Percentiles rank a stretch among this genome's conserved stretches.
Evolutionary conservation across 2,329 filamentous ascomycete species (phyloP).

Genomic region (Diaporthe aspalathi): DNA sequence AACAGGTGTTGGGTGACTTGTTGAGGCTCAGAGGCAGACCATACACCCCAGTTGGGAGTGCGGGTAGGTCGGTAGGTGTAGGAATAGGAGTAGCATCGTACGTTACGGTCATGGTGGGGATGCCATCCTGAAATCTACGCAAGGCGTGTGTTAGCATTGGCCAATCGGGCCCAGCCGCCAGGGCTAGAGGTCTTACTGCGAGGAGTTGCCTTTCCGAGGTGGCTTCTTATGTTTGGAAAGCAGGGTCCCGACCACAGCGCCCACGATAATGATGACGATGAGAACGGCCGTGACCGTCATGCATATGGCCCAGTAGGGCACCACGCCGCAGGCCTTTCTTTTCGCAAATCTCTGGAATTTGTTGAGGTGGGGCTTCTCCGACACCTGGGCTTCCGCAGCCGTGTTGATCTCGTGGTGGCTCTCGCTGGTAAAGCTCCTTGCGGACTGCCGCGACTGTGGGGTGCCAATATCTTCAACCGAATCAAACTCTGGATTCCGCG

Average conservation of each 20-base stretch:
- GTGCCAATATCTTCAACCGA: constrained; percentile 66
- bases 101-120: constrained; percentile 50
- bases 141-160: constrained; percentile 36
- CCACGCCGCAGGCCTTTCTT: constrained; percentile 67
- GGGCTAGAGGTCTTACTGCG: constrained; percentile 41
- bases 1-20: constrained; percentile 65
- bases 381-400: constrained; percentile 53
- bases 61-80: constrained; percentile 62
- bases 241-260: constrained; percentile 65
- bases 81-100: constrained; percentile 64
- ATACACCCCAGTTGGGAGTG: constrained; percentile 67
- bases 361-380: constrained; percentile 62
- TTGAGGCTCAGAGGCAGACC: constrained; percentile 64
- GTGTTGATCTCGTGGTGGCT: constrained; percentile 68
- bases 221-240: constrained; percentile 49
- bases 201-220: constrained; percentile 41
- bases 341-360: constrained; percentile 65
- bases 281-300: constrained; percentile 61
- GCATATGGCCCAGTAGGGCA: constrained; percentile 72
- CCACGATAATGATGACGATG: constrained; percentile 66
- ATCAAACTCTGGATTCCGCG: constrained; percentile 71
- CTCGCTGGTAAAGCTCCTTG: constrained; percentile 61
- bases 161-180: background rate
- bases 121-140: constrained; percentile 39
- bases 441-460: constrained; percentile 62